Percentiles rank a stretch among this genome's conserved stretches.
These are phyloP conservation scores for Apiospora sp. DNA, from an alignment of 2,329 filamentous ascomycete species.

Conservation along the genomic window DNA sequence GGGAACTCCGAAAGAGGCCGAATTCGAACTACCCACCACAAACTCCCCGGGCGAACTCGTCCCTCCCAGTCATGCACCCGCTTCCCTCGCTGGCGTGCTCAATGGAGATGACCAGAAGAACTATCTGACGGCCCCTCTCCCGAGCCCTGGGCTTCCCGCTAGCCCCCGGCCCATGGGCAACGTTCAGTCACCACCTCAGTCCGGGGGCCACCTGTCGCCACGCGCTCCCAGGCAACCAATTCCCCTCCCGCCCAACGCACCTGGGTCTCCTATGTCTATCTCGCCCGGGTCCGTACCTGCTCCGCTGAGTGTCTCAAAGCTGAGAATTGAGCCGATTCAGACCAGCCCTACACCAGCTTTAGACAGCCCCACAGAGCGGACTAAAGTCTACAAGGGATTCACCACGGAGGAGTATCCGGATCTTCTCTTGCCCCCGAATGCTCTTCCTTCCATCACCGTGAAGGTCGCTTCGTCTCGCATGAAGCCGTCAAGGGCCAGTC, in stretches of 20 bases:
- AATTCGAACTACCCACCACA: conserved; percentile 35
- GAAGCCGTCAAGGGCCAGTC: conserved; percentile 87
- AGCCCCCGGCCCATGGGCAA: conserved; percentile 66
- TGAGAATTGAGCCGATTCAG: conserved; percentile 36
- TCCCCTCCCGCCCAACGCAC: conserved; percentile 74
- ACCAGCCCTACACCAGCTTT: conserved; percentile 43
- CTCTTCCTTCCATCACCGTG: conserved; percentile 83
- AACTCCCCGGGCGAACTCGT: not conserved
- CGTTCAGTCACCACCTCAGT: conserved; percentile 71
- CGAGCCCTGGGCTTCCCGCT: conserved; percentile 67
- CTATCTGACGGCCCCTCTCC: conserved; percentile 52
- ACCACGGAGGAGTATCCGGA: conserved; percentile 88
- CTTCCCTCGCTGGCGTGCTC: conserved; percentile 62
- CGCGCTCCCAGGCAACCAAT: conserved; percentile 77
- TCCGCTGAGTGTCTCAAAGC: conserved; percentile 49
- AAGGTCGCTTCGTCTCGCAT: conserved; percentile 94
- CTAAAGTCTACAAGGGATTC: conserved; percentile 76
- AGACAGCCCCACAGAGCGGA: conserved; percentile 53
- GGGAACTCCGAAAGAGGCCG: conserved; percentile 51
- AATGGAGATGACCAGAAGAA: conserved; percentile 45
- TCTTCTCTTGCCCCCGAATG: conserved; percentile 85
- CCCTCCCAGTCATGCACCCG: conserved; percentile 38
- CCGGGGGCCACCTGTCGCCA: conserved; percentile 72
- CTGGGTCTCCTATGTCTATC: conserved; percentile 60
- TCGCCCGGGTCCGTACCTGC: conserved; percentile 53